phyloP scores from a whole-genome alignment of 2,329 filamentous ascomycete genomes.

The Aspergillus sp. region DNA sequence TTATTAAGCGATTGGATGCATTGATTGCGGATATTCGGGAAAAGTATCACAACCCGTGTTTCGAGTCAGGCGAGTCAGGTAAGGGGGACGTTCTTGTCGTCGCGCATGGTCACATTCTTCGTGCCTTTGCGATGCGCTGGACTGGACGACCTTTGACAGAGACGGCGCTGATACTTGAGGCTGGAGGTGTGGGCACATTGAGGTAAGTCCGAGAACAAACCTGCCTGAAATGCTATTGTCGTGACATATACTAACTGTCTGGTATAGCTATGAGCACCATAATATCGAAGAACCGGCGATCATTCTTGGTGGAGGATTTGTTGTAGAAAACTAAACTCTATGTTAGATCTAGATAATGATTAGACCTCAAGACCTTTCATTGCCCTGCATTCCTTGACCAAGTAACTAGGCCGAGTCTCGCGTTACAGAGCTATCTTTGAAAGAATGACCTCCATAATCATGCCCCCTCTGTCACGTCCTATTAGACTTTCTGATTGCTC shows the following conservation, averaged over 20 bases:
- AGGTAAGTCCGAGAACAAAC: conserved; percentile 51
- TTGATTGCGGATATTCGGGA: conserved; percentile 73
- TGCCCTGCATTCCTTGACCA: too few relatives aligned
- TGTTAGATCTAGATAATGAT: not conserved
- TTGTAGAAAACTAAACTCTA: conserved; percentile 36
- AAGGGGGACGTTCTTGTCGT: conserved; percentile 73
- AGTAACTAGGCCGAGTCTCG: not conserved
- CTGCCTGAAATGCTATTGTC: not conserved
- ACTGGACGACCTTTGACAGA: conserved; percentile 69
- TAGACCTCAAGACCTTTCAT: not conserved
- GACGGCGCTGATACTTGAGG: conserved; percentile 80
- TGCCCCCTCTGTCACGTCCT: too few relatives aligned
- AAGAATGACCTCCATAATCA: too few relatives aligned
- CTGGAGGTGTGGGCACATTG: conserved; percentile 78
- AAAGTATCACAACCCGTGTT: conserved; percentile 62
- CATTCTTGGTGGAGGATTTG: conserved; percentile 71
- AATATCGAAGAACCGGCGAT: conserved; percentile 77
- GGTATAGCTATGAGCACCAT: conserved; percentile 72
- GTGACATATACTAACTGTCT: not conserved
- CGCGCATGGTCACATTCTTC: conserved; percentile 85
- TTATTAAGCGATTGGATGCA: conserved; percentile 70
- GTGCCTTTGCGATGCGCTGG: conserved; percentile 88
- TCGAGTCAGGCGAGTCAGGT: conserved; percentile 49
- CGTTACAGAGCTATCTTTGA: too few relatives aligned
- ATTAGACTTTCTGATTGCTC: too few relatives aligned